phyloP scores from a whole-genome alignment of 2,329 filamentous ascomycete species.

The Tolypocladium ovalisporum region DNA sequence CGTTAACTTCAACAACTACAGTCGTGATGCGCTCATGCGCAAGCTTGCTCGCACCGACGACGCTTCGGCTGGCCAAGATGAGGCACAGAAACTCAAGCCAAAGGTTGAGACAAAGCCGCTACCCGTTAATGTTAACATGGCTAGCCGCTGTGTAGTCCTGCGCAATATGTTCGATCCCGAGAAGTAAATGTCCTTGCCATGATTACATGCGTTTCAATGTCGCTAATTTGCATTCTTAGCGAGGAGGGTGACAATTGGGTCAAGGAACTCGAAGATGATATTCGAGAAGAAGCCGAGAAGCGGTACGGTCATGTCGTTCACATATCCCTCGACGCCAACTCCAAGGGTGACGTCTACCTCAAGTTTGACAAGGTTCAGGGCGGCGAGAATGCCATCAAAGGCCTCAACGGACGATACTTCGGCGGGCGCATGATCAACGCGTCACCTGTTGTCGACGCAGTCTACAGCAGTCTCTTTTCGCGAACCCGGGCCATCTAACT shows the following conservation, averaged over 20 bases:
- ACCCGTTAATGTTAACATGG: slow-evolving; percentile 80
- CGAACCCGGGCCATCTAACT: slow-evolving; percentile 68
- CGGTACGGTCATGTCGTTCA: slow-evolving; percentile 98
- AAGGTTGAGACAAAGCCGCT: slow-evolving; percentile 70
- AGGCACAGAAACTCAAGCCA: slow-evolving; percentile 63
- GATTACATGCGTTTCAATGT: neutral
- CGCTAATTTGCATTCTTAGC: slow-evolving; percentile 38
- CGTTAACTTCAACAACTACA: slow-evolving; percentile 99
- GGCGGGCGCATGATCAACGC: slow-evolving; percentile 88
- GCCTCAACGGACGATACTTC: slow-evolving; percentile 93
- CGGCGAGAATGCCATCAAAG: slow-evolving; percentile 95
- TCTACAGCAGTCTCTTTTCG: slow-evolving; percentile 95
- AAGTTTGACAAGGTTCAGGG: slow-evolving; percentile 96
- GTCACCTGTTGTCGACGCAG: slow-evolving; percentile 91
- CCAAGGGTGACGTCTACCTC: slow-evolving; percentile 91
- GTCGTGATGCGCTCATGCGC: slow-evolving; percentile 95
- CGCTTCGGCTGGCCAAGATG: slow-evolving; percentile 50
- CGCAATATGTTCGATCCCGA: slow-evolving; percentile 92
- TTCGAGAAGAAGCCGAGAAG: slow-evolving; percentile 81
- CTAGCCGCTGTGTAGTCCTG: slow-evolving; percentile 85
- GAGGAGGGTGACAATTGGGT: slow-evolving; percentile 82
- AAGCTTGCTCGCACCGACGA: slow-evolving; percentile 97
- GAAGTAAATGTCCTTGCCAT: slow-evolving; percentile 53
- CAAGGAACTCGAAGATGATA: slow-evolving; percentile 89
- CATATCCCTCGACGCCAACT: slow-evolving; percentile 89